Percentiles rank a stretch among this genome's conserved stretches.
phyloP scores from a whole-genome alignment of 192 early-diverging fungal species.

The Entomortierella parvispora region DNA sequence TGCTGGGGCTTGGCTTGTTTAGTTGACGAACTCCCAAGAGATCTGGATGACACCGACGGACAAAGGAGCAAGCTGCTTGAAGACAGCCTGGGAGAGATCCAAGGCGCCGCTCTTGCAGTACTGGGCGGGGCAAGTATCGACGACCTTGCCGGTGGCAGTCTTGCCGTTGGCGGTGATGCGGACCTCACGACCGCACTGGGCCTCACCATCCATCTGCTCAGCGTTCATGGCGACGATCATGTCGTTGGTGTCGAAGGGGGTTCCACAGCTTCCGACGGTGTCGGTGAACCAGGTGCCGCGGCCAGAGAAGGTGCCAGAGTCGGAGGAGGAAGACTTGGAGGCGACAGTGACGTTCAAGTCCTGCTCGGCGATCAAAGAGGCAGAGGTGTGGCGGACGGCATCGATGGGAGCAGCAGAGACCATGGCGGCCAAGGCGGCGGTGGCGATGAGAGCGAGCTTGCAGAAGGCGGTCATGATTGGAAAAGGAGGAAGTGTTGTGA shows the following conservation, averaged over 20 bases:
- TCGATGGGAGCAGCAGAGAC: slow-evolving; percentile 32
- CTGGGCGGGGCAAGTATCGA: slow-evolving; percentile 56
- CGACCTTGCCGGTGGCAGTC: slow-evolving; percentile 41
- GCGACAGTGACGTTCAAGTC: background rate
- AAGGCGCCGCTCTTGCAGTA: slow-evolving; percentile 42
- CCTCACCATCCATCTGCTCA: slow-evolving; percentile 42
- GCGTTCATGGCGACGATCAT: slow-evolving; percentile 59
- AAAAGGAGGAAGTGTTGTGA: background rate
- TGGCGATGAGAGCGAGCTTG: slow-evolving; percentile 42
- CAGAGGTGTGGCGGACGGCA: slow-evolving; percentile 7
- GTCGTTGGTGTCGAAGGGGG: slow-evolving; percentile 44
- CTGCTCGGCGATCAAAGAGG: background rate
- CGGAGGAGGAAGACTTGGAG: background rate
- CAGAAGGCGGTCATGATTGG: slow-evolving; percentile 29
- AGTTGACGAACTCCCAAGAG: slow-evolving; percentile 42
- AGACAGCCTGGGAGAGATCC: slow-evolving; percentile 53
- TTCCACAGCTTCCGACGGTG: slow-evolving; percentile 50
- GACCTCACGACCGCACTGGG: slow-evolving; percentile 52
- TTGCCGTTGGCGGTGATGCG: slow-evolving; percentile 36
- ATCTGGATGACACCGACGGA: slow-evolving; percentile 47
- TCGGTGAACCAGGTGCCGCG: slow-evolving; percentile 57
- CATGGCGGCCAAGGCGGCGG: slow-evolving; percentile 17
- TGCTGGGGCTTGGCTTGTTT: slow-evolving; percentile 1
- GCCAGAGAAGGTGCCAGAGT: slow-evolving; percentile 21
- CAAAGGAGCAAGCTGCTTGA: slow-evolving; percentile 40